A percentile compares a stretch with the other conserved stretches of the same genome.
phyloP scores from a whole-genome alignment of 2,329 filamentous ascomycete genomes.

The Emergomyces orientalis region DNA sequence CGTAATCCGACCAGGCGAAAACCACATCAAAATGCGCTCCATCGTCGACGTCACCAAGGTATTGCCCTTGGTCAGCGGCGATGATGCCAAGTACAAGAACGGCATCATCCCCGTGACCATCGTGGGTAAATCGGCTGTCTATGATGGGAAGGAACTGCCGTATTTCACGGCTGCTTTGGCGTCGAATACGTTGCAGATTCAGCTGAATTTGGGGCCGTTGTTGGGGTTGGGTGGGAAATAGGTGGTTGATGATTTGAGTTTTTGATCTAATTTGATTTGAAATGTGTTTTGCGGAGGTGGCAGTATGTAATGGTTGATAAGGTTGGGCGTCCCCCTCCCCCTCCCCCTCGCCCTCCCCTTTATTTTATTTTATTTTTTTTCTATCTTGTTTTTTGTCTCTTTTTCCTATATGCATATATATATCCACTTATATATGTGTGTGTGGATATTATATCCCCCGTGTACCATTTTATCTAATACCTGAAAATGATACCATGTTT shows the following conservation, averaged over 20 bases:
- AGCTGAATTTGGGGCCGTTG: conserved; percentile 34
- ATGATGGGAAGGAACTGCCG: conserved; percentile 41
- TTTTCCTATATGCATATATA: not conserved
- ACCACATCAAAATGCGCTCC: conserved; percentile 43
- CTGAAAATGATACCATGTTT: not conserved
- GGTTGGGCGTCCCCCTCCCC: no score
- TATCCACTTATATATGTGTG: not conserved
- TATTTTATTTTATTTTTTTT: no score
- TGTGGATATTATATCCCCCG: not conserved
- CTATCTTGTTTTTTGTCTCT: not conserved
- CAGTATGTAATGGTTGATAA: not conserved
- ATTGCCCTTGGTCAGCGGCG: conserved; percentile 20
- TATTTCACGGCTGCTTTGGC: conserved; percentile 47
- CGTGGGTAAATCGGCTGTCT: conserved; percentile 40
- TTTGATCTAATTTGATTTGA: no score
- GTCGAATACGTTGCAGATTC: conserved; percentile 37
- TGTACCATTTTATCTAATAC: not conserved
- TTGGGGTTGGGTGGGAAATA: not conserved
- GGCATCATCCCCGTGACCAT: conserved; percentile 45
- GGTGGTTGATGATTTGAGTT: no score
- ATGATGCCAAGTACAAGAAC: conserved; percentile 31
- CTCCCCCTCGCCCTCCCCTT: no score
- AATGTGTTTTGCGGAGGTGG: no score
- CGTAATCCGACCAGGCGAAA: conserved; percentile 45
- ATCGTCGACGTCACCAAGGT: conserved; percentile 39